Evolutionary conservation across 345 rosid species (phyloP), one percentile per base, ranked within the genome.

Genomic region (Durio zibethinus): DNA sequence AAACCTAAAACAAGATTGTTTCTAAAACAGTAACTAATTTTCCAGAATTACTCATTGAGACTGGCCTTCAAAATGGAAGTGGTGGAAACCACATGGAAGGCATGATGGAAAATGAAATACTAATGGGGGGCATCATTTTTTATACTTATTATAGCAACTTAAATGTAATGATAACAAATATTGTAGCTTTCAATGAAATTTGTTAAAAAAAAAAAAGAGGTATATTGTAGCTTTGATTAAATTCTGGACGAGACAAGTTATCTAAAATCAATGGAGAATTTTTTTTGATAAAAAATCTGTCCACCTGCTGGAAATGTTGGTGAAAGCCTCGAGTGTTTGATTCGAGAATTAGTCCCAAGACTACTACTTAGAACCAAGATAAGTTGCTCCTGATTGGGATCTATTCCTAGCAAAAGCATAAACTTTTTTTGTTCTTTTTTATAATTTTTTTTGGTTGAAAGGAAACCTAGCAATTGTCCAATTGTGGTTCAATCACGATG

Each of bases 341-440:
- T 85, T 74, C 79, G 48, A 9, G 80, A 77, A 73, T 66, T 79
- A 61, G 85, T 74, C 68, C 73, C 68, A 43, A 63, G 78, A 77
- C 80, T 53, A 20, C 78, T 79, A 48, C 67, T 85, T 42, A 64
- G 80, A 70, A 86, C 72, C 82, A 87, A 81, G 81, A 84, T 78
- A 78, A 84, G 82, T 78, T 81, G 85, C 68, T 82, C 77, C 63
- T 78, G 80, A 67, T 76, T 78, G 84, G 82, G 80, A 83, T 86
- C 80, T 86, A 83, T 89, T 85, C 87, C 53, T 66, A 27, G 23
- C n/a, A 53, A 65, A 81, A 76, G 74, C 71, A 23, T 79, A 53
- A 64, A 62, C 64, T 60, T 71, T 74, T 75, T 57, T 56, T 47
- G 0, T 5, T 53, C 38, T 27, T 25, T 47, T 64, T 64, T 43